A percentile compares a stretch with the other conserved stretches of the same genome.
Evolutionary conservation across 148 eudicot genomes (phyloP).

Genomic region (Heliamphora exappendiculata): DNA sequence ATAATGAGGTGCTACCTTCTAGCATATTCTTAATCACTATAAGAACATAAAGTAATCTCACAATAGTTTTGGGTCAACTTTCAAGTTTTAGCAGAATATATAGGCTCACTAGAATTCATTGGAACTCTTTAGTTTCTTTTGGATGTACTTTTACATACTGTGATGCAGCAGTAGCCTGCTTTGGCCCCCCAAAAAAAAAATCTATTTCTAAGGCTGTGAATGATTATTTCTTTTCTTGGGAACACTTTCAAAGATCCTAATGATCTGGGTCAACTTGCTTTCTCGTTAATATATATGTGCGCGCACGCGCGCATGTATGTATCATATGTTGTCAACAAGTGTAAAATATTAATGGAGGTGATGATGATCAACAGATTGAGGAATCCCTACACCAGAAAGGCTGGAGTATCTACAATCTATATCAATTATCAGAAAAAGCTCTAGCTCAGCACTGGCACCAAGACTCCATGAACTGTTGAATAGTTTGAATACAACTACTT

Average conservation of each 20-base stretch:
- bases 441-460: too few species aligned
- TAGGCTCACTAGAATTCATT: neutral
- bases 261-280: constrained; percentile 1
- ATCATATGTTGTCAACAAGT: too few species aligned
- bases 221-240: neutral
- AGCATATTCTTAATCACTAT: neutral
- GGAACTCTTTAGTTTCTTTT: neutral
- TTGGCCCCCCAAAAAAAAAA: neutral
- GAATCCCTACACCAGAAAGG: neutral
- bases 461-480: too few species aligned
- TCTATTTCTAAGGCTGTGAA: neutral
- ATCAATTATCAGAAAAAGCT: too few species aligned
- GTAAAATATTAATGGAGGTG: neutral
- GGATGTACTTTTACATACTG: neutral
- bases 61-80: neutral
- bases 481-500: too few species aligned
- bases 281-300: too few species aligned
- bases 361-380: too few species aligned
- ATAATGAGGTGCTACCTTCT: neutral
- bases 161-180: neutral
- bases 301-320: too few species aligned
- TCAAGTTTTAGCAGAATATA: neutral
- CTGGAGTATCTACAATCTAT: neutral
- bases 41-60: neutral
- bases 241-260: neutral